Conservation (phyloP, 2,329 filamentous ascomycete species). For the Cordyceps fumosorosea region DNA sequence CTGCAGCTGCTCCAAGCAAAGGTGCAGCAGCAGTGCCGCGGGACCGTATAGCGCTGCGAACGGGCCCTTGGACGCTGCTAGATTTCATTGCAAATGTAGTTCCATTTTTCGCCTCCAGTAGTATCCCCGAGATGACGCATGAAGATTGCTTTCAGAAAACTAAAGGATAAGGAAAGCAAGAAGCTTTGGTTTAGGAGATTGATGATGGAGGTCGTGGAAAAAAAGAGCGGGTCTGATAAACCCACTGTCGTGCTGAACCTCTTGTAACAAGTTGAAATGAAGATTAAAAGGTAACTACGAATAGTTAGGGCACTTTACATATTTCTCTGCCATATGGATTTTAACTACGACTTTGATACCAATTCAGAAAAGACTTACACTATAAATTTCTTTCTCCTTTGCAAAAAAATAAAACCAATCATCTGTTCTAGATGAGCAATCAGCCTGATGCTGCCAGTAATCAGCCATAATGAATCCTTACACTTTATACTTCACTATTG, state of each 20-base stretch:
- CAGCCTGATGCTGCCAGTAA: too few species aligned
- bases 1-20: conserved; percentile 2
- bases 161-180: not conserved
- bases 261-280: too few species aligned
- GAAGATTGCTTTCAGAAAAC: not conserved
- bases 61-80: conserved; percentile 9
- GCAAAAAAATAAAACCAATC: too few species aligned
- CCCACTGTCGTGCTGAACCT: not conserved
- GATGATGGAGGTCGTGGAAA: not conserved
- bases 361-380: too few species aligned
- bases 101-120: not conserved
- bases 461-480: too few species aligned
- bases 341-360: too few species aligned
- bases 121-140: not conserved
- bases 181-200: not conserved
- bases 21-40: not conserved
- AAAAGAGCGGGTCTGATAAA: not conserved
- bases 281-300: too few species aligned
- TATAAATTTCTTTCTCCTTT: too few species aligned
- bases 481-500: too few species aligned
- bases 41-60: conserved; percentile 9
- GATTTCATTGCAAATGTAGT: not conserved
- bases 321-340: not conserved
- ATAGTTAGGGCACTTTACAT: too few species aligned
- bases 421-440: too few species aligned